These are phyloP conservation scores for Trametes hirsuta DNA, from an alignment of 1,284 basidiomycete genomes.

Conservation along the genomic window DNA sequence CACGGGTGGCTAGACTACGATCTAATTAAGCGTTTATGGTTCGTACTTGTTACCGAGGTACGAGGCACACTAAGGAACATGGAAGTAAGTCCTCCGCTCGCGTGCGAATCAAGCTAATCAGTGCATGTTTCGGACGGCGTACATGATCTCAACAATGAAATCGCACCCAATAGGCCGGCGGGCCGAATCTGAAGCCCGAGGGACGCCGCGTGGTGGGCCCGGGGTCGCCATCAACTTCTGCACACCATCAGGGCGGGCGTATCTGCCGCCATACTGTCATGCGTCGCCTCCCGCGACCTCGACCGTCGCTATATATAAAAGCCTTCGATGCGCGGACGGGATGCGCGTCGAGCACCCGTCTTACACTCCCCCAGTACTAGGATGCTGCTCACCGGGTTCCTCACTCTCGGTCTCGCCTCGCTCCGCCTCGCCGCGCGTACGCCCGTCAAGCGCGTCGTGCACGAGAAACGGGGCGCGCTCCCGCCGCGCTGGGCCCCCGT, in stretches of 20 bases:
- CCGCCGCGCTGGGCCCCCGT: constrained; percentile 42
- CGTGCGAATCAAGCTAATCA: too few relatives aligned
- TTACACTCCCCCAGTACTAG: constrained; percentile 1
- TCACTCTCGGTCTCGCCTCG: constrained; percentile 11
- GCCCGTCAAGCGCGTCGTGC: constrained; percentile 34
- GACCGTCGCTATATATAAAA: background rate
- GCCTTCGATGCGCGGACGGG: background rate
- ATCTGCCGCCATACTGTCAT: constrained; percentile 6
- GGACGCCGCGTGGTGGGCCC: background rate
- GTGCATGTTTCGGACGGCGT: too few relatives aligned
- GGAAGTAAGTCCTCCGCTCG: too few relatives aligned
- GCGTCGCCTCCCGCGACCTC: background rate
- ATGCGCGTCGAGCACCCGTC: background rate
- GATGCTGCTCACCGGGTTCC: constrained; percentile 17
- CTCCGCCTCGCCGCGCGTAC: constrained; percentile 10
- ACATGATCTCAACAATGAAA: too few relatives aligned
- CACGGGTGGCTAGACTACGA: too few relatives aligned
- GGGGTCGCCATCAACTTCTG: constrained; percentile 3
- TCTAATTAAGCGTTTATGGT: too few relatives aligned
- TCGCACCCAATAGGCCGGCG: too few relatives aligned
- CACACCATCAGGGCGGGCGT: background rate
- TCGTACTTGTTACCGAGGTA: too few relatives aligned
- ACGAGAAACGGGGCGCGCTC: constrained; percentile 40
- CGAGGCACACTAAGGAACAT: too few relatives aligned
- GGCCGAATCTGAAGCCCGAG: too few relatives aligned